Conservation (phyloP, 768 basidiomycete genomes). For the Wakefieldia striispora region DNA sequence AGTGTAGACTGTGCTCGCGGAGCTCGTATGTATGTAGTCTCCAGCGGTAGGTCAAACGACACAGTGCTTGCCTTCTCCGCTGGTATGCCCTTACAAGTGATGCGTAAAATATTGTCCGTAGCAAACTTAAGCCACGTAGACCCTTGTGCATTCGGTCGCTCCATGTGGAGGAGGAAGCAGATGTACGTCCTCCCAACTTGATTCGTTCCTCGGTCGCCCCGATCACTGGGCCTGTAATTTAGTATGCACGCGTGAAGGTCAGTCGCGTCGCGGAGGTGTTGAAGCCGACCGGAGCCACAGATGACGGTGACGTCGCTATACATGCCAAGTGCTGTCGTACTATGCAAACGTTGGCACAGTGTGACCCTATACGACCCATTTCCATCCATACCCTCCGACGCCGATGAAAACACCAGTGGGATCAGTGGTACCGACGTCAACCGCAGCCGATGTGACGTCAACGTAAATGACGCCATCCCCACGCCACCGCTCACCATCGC, state of each 20-base stretch:
- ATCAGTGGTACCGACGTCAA: constrained; percentile 23
- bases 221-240: constrained; percentile 13
- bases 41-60: constrained; percentile 10
- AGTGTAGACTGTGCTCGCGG: constrained; percentile 10
- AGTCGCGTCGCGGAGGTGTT: constrained; percentile 4
- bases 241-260: constrained; percentile 24
- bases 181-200: constrained; percentile 18
- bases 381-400: not conserved
- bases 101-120: constrained; percentile 22
- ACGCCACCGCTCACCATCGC: constrained; percentile 1
- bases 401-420: constrained; percentile 11
- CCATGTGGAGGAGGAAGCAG: constrained; percentile 22
- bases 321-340: not conserved
- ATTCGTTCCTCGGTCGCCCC: constrained; percentile 5
- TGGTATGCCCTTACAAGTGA: constrained; percentile 8
- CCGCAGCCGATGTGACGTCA: constrained; percentile 15
- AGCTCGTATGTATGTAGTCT: constrained; percentile 10
- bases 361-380: constrained; percentile 13
- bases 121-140: constrained; percentile 24
- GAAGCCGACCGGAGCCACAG: constrained; percentile 17
- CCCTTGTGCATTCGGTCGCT: not conserved
- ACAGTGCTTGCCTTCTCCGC: not conserved
- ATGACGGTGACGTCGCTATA: constrained; percentile 13
- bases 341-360: not conserved
- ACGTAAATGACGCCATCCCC: constrained; percentile 15